Percentiles rank a stretch among this genome's conserved stretches.
Evolutionary conservation across 208 protist genomes (phyloP).

Genomic region (Entamoeba histolytica): DNA sequence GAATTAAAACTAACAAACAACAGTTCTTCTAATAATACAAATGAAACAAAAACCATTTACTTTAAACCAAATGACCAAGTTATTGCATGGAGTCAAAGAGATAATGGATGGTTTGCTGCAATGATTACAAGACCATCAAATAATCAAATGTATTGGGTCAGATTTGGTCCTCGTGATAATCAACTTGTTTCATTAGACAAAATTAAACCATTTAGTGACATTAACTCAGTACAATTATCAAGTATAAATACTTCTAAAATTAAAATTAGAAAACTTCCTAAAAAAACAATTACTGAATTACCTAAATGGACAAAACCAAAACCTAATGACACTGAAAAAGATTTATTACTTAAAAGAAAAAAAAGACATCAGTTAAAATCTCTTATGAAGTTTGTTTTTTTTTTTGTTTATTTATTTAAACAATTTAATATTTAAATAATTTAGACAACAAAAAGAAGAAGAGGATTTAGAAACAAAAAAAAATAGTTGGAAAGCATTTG

Average conservation of each 20-base stretch:
- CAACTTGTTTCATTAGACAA: neutral
- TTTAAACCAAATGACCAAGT: neutral
- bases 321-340: neutral
- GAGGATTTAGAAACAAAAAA: neutral
- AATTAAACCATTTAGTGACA: neutral
- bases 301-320: neutral
- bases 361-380: neutral
- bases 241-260: neutral
- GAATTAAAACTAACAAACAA: neutral
- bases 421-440: no score
- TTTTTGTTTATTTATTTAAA: no score
- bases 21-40: neutral
- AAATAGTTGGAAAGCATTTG: neutral
- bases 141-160: neutral
- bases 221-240: neutral
- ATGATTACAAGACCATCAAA: neutral
- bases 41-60: no score
- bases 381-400: neutral
- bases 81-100: neutral
- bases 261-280: neutral
- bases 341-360: neutral
- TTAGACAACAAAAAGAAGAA: neutral
- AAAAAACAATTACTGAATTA: neutral
- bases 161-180: neutral
- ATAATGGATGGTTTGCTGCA: neutral